Evolutionary conservation across 2,329 filamentous ascomycete genomes (phyloP).

Genomic region (Paraphoma sp.): DNA sequence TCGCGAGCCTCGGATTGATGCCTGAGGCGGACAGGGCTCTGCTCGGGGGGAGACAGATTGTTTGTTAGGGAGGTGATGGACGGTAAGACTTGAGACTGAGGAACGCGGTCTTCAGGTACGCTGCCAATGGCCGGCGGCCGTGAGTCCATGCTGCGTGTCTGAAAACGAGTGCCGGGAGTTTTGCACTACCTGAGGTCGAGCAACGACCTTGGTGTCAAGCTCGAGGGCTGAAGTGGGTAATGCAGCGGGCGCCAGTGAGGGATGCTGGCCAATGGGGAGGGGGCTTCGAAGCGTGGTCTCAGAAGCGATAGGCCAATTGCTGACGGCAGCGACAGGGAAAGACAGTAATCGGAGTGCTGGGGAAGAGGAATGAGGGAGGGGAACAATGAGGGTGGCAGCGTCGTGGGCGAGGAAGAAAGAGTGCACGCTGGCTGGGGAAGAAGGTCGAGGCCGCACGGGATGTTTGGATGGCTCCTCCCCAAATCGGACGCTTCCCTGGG

Average conservation of each 20-base stretch:
- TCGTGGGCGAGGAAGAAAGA: slow-evolving; percentile 12
- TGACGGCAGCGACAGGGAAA: slow-evolving; percentile 1
- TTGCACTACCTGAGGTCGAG: slow-evolving; percentile 15
- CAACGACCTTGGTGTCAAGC: slow-evolving; percentile 5
- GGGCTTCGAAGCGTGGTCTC: slow-evolving; percentile 11
- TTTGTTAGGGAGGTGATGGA: slow-evolving; percentile 48
- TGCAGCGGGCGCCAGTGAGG: slow-evolving; percentile 31
- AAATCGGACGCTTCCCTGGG: slow-evolving; percentile 26
- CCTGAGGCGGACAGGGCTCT: slow-evolving; percentile 39
- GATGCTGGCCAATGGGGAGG: slow-evolving; percentile 27
- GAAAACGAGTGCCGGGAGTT: slow-evolving; percentile 7
- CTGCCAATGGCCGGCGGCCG: slow-evolving; percentile 26
- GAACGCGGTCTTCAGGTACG: slow-evolving; percentile 43
- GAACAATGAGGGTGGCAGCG: slow-evolving; percentile 19
- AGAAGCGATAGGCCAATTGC: slow-evolving; percentile 11
- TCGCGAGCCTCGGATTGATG: slow-evolving; percentile 53
- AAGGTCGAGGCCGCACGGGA: slow-evolving; percentile 15
- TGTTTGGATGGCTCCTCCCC: slow-evolving; percentile 16
- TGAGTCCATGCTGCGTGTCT: slow-evolving; percentile 35
- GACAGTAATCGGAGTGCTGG: not conserved
- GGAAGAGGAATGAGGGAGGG: not conserved
- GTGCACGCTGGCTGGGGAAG: not conserved
- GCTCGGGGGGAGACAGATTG: slow-evolving; percentile 39
- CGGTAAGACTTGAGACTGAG: slow-evolving; percentile 22
- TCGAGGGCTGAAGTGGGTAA: slow-evolving; percentile 20